phyloP scores from a whole-genome alignment of 306 rosid species.

The Rubus parviflorus region DNA sequence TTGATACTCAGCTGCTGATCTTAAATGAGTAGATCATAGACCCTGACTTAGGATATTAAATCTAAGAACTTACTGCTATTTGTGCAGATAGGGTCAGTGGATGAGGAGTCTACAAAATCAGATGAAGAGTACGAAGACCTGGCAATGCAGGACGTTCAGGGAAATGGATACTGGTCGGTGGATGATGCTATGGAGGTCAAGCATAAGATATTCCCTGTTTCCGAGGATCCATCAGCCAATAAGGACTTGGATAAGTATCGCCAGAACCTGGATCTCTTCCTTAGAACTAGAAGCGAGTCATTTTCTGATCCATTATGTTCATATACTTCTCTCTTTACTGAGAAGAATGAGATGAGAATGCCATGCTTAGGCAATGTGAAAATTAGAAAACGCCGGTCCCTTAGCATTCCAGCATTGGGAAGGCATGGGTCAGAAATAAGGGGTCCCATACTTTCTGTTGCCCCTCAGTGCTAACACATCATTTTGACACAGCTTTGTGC shows the following conservation, averaged over 20 bases:
- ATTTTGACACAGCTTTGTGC: conserved; percentile 5
- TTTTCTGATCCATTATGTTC: conserved; percentile 46
- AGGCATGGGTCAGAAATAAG: conserved; percentile 47
- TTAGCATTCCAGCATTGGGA: conserved; percentile 71
- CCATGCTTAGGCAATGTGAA: conserved; percentile 41
- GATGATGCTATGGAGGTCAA: conserved; percentile 43
- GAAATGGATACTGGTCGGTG: conserved; percentile 58
- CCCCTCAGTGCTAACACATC: conserved; percentile 50
- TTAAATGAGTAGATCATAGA: neutral
- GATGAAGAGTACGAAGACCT: conserved; percentile 97
- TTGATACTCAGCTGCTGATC: neutral
- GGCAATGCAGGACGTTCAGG: conserved; percentile 67
- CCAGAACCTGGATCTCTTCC: conserved; percentile 53
- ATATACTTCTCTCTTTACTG: conserved; percentile 50
- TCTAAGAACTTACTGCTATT: neutral
- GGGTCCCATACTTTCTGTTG: conserved; percentile 68
- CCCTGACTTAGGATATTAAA: neutral
- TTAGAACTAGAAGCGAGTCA: conserved; percentile 54
- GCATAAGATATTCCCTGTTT: conserved; percentile 28
- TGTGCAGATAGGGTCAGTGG: conserved; percentile 84
- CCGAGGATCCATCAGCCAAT: conserved; percentile 27
- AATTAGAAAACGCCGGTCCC: conserved; percentile 70
- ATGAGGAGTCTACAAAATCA: conserved; percentile 90
- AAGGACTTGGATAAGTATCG: conserved; percentile 39
- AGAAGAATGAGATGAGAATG: conserved; percentile 46